phyloP scores from a whole-genome alignment of 805 yeast genomes.

The Yarrowia sp. region DNA sequence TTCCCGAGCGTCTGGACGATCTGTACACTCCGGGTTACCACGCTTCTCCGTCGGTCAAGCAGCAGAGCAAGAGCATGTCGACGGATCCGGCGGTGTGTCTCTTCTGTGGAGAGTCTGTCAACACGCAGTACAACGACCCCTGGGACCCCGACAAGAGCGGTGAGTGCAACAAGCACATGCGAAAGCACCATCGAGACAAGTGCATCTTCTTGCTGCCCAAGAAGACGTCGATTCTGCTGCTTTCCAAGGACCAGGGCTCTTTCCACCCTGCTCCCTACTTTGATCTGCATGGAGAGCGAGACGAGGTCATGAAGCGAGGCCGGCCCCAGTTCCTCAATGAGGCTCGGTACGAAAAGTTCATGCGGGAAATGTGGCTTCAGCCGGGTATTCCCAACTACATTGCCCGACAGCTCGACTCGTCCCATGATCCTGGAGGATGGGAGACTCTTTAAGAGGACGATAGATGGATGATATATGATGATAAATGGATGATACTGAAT shows the following conservation, averaged over 20 bases:
- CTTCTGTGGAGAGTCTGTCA: slow-evolving; percentile 58
- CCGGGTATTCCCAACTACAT: slow-evolving; percentile 74
- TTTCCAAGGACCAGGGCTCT: slow-evolving; percentile 76
- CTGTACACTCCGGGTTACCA: slow-evolving; percentile 50
- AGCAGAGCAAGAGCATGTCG: slow-evolving; percentile 31
- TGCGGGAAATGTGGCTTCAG: slow-evolving; percentile 67
- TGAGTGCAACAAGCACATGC: slow-evolving; percentile 72
- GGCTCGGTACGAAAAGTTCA: slow-evolving; percentile 61
- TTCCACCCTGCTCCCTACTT: slow-evolving; percentile 80
- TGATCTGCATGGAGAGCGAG: slow-evolving; percentile 82
- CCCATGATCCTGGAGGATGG: slow-evolving; percentile 93
- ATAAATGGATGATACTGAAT: too few relatives aligned
- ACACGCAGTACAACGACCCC: slow-evolving; percentile 6
- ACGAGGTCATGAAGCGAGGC: slow-evolving; percentile 64
- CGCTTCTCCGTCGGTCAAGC: not conserved
- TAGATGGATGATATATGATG: not conserved
- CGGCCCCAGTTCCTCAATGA: slow-evolving; percentile 66
- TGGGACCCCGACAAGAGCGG: slow-evolving; percentile 48
- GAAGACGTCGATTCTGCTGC: slow-evolving; percentile 57
- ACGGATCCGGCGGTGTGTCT: slow-evolving; percentile 82
- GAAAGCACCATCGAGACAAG: slow-evolving; percentile 53
- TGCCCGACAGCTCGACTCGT: slow-evolving; percentile 74
- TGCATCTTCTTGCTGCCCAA: slow-evolving; percentile 75
- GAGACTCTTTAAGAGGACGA: slow-evolving; percentile 57
- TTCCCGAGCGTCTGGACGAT: slow-evolving; percentile 65